Conservation (phyloP, 495 filamentous ascomycete genomes). For the Lepidopterella palustris region DNA sequence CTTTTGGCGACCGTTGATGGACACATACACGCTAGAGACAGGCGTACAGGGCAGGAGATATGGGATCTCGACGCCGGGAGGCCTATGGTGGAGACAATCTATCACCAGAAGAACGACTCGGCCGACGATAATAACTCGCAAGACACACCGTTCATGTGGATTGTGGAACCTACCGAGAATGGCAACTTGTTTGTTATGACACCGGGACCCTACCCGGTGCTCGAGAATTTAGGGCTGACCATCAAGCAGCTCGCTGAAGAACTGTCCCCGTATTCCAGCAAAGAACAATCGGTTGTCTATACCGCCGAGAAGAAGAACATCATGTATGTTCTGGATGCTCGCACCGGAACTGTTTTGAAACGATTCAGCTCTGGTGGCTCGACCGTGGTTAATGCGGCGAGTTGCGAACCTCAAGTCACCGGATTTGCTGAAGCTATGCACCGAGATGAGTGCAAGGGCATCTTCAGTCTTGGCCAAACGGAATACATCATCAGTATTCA, state of each 20-base stretch:
- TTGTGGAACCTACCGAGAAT: conserved; percentile 85
- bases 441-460: conserved; percentile 67
- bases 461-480: conserved; percentile 71
- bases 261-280: conserved; percentile 57
- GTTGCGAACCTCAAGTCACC: conserved; percentile 51
- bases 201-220: conserved; percentile 51
- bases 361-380: conserved; percentile 56
- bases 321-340: conserved; percentile 76
- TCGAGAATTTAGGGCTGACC: conserved; percentile 60
- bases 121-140: conserved; percentile 50
- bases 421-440: conserved; percentile 54
- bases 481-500: conserved; percentile 86
- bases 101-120: conserved; percentile 67
- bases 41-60: conserved; percentile 70
- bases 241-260: conserved; percentile 74
- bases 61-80: conserved; percentile 79
- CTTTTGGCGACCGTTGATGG: conserved; percentile 99
- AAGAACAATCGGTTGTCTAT: conserved; percentile 66
- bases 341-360: conserved; percentile 65
- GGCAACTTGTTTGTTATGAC: conserved; percentile 86
- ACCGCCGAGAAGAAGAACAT: conserved; percentile 76
- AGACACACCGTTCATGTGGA: conserved; percentile 80
- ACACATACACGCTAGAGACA: conserved; percentile 85
- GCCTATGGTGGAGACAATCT: conserved; percentile 84
- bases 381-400: conserved; percentile 46